Evolutionary conservation across 2,329 filamentous ascomycete genomes (phyloP).

Genomic region (Didymella exigua): DNA sequence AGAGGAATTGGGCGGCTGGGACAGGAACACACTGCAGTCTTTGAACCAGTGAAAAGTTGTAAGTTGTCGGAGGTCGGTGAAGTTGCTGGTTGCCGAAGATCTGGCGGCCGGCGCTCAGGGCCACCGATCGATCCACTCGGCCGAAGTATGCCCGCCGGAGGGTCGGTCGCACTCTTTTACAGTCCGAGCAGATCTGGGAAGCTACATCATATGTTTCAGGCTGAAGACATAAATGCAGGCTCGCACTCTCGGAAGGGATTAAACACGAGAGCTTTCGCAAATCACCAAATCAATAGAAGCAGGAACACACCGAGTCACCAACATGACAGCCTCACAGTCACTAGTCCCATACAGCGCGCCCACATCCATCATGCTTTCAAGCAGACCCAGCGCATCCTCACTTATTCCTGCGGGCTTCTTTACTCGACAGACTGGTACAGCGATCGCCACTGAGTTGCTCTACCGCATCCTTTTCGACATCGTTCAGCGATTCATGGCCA

Average conservation of each 20-base stretch:
- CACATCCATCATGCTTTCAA: slow-evolving; percentile 3
- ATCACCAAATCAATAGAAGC: neutral
- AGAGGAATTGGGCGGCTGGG: slow-evolving; percentile 2
- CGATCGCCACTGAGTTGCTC: slow-evolving; percentile 38
- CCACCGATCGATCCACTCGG: neutral
- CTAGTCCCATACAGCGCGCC: slow-evolving; percentile 19
- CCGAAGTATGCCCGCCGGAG: neutral
- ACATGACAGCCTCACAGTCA: slow-evolving; percentile 23
- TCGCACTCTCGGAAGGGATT: neutral
- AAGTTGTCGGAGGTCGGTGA: neutral
- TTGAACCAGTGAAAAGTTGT: neutral
- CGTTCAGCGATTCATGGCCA: slow-evolving; percentile 31
- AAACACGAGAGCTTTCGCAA: neutral
- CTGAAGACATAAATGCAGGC: neutral
- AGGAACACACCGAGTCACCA: neutral
- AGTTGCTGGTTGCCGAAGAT: neutral
- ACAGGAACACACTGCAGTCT: slow-evolving; percentile 7
- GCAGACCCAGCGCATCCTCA: slow-evolving; percentile 9
- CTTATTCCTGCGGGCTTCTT: slow-evolving; percentile 23
- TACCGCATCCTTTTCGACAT: slow-evolving; percentile 41
- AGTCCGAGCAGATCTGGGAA: neutral
- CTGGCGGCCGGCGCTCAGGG: neutral
- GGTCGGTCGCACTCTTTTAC: neutral
- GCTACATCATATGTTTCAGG: neutral
- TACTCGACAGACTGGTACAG: slow-evolving; percentile 30